Evolutionary conservation across 345 rosid genomes (phyloP), one percentile per base, ranked within the genome.

Genomic region (Boechera stricta): DNA sequence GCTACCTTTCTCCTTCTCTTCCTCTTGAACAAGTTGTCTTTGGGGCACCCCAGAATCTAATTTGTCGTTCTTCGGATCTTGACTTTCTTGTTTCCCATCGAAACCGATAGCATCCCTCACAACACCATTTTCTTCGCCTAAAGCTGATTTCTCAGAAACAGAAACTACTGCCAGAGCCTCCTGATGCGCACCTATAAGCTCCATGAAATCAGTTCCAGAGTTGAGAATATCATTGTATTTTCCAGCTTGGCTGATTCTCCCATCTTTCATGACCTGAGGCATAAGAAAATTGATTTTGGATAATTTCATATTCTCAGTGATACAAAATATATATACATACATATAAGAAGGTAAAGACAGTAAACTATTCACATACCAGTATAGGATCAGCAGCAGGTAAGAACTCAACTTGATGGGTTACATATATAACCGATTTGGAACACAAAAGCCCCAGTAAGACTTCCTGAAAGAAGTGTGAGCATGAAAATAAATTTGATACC

Each of bases 371-470:
- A 74, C 88, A 80, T 71, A 91, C 97, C 91, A 89, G 79, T 33
- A 91, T 88, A 44, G 87, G 77, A 85, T 91, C 91, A 44, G 92
- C 94, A 35, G 90, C 76, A 55, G 90, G 90, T 74, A 91, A 80
- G 86, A 89, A 91, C 73, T 91, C 94, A 60, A 91, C 88, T 84
- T 91, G 97, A 78, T 91, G 97, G 54, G 97, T 91, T 44, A 91
- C 97, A 81, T 83, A 91, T 44, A 91, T 82, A 67, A 91, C 90
- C 12, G 94, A 85, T 79, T 91, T 87, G 13, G 86, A 77, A 48
- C 82, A 48, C 64, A 87, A 47, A 24, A 74, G 75, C 55, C 88
- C 90, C 47, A 88, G 68, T 72, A 91, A 77, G 72, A 86, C 88
- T 81, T 89, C 89, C 97, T 91, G 86, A 42, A 60, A 58, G 1